A percentile compares a stretch with the other conserved stretches of the same genome.
These are phyloP conservation scores for Trichocladium uniseriatum DNA, from an alignment of 495 filamentous ascomycete species.

Conservation along the genomic window DNA sequence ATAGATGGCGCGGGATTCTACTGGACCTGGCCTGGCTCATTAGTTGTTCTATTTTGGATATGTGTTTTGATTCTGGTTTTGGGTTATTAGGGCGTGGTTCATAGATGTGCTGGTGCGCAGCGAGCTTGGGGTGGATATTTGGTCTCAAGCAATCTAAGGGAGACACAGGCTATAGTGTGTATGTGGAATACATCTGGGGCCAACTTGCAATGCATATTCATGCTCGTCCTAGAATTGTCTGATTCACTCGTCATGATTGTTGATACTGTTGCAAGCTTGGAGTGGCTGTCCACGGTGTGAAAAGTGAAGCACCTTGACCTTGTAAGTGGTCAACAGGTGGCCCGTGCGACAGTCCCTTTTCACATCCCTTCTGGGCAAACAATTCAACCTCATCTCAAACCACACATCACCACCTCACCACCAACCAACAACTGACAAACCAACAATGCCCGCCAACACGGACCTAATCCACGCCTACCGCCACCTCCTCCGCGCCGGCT, in stretches of 20 bases:
- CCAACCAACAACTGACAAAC: not conserved
- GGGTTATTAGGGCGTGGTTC: not conserved
- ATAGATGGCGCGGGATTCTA: constrained; percentile 26
- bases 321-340: not conserved
- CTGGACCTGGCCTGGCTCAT: not conserved
- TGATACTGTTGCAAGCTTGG: no score
- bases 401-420: not conserved
- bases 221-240: no score
- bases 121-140: no score
- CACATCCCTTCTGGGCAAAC: no score
- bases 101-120: not conserved
- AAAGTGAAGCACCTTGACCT: no score
- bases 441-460: constrained; percentile 3
- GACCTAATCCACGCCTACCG: constrained; percentile 70
- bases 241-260: no score
- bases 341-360: not conserved
- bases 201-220: no score
- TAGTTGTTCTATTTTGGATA: no score
- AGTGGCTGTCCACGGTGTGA: no score
- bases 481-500: constrained; percentile 58
- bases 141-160: no score
- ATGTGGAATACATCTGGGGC: no score
- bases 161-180: no score
- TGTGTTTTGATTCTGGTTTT: not conserved
- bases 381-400: not conserved